These are phyloP conservation scores for Gynochthodes officinalis DNA, from an alignment of 257 asterid genomes.

Conservation along the genomic window DNA sequence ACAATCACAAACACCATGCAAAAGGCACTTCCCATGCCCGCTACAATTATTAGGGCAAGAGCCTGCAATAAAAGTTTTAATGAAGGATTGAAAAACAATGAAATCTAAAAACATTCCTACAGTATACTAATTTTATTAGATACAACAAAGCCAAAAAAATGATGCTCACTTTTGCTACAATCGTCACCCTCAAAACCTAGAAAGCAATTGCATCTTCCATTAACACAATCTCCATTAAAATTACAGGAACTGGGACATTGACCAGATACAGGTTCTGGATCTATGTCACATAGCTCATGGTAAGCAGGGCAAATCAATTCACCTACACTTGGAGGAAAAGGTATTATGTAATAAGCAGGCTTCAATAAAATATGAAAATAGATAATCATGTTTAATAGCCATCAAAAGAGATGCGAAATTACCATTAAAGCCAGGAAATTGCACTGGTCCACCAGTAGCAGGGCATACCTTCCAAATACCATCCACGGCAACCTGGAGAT, in stretches of 20 bases:
- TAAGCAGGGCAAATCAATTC: slow-evolving; percentile 90
- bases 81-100: not conserved
- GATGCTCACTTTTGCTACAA: slow-evolving; percentile 57
- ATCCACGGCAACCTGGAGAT: slow-evolving; percentile 86
- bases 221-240: slow-evolving; percentile 85
- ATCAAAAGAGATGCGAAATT: slow-evolving; percentile 7
- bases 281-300: slow-evolving; percentile 78
- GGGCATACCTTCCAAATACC: slow-evolving; percentile 85
- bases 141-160: not conserved
- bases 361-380: not conserved
- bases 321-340: slow-evolving; percentile 41
- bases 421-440: slow-evolving; percentile 85
- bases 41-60: slow-evolving; percentile 68
- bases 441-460: slow-evolving; percentile 75
- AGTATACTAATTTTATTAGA: not conserved
- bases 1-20: slow-evolving; percentile 62
- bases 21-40: slow-evolving; percentile 72
- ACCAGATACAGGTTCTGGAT: slow-evolving; percentile 58
- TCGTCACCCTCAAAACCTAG: slow-evolving; percentile 88
- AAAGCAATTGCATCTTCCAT: slow-evolving; percentile 86
- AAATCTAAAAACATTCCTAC: slow-evolving; percentile 1
- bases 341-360: not conserved
- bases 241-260: slow-evolving; percentile 80
- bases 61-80: slow-evolving; percentile 36
- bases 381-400: not conserved